Base-by-base conservation (phyloP, 352 stramenopile species). In the Globisporangium paroecandrum region DNA sequence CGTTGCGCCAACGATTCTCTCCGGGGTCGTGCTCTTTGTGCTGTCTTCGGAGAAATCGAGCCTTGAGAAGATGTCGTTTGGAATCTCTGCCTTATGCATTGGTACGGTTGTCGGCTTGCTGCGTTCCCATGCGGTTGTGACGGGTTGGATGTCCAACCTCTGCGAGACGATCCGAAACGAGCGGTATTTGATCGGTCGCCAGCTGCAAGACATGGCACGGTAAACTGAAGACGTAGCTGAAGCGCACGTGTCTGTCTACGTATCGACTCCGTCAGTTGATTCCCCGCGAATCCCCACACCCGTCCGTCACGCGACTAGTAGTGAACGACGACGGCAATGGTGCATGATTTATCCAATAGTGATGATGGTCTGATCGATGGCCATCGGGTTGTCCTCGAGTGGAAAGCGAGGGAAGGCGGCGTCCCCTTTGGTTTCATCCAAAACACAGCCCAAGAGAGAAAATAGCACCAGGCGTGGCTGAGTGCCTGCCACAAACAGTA, bases 131-230 rank as follows among this genome's bases (percentile, higher is more conserved):
- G 72, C 75, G 38, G 64, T 78, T 43, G 74, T 93, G 51, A 70
- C 64, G 6, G 75, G 69, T 24, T 96, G 89, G 89, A 62, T 93
- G 9, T 73, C 78, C 4, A 83, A 85, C 15, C 71, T 96, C 27
- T 84, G 85, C 64, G 89, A 96, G 69, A 90, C 85, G 68, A 93
- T 96, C 58, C 87, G 87, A 29, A 94, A 96, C 71, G 89, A 96
- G 66, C 85, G 89, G 51, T 96, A 95, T 75, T 69, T 96, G 46
- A 92, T 96, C 65, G 89, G 89, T 46, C 87, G 87, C 4, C 78
- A 95, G 70, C 74, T 96, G 9, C 85, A 94, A 66, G 89, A 96
- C 69, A 96, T 94, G 86, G 82, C 73, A 51, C 77, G 89, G 66
- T 95, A 89, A 65, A 47, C n/a, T 46, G 56, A 41, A 46, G 27